Evolutionary conservation across 768 basidiomycete genomes (phyloP).

Genomic region (Cystofilobasidium capitatum): DNA sequence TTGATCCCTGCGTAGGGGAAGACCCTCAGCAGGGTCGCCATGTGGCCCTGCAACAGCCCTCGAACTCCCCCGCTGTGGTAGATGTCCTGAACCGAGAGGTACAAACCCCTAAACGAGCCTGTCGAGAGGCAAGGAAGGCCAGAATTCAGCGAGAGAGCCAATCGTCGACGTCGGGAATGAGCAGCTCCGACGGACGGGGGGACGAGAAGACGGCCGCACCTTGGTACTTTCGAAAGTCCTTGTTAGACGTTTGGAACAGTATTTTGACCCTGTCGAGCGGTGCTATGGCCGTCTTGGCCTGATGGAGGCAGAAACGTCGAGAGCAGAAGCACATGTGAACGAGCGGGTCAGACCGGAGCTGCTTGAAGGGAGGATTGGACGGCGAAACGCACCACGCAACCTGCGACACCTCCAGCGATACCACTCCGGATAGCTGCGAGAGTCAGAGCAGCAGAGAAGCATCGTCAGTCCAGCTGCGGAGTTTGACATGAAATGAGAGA

Average conservation of each 20-base stretch:
- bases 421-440: constrained; percentile 60
- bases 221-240: constrained; percentile 85
- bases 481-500: not conserved
- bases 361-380: constrained; percentile 15
- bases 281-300: constrained; percentile 92
- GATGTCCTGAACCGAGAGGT: constrained; percentile 64
- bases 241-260: constrained; percentile 92
- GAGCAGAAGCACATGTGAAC: constrained; percentile 26
- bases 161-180: not conserved
- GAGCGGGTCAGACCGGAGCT: constrained; percentile 5
- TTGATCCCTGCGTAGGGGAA: constrained; percentile 97
- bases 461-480: constrained; percentile 16
- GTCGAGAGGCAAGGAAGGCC: not conserved
- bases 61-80: constrained; percentile 49
- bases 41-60: constrained; percentile 90
- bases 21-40: constrained; percentile 82
- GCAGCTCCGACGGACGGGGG: not conserved
- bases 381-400: constrained; percentile 64
- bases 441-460: constrained; percentile 36
- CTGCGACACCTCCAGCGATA: constrained; percentile 84
- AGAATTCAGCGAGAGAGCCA: not conserved
- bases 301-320: not conserved
- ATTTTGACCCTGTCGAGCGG: constrained; percentile 98
- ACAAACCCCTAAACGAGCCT: constrained; percentile 83
- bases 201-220: constrained; percentile 46